These are phyloP conservation scores for Trichoderma breve DNA, from an alignment of 2,329 filamentous ascomycete genomes.

Conservation along the genomic window DNA sequence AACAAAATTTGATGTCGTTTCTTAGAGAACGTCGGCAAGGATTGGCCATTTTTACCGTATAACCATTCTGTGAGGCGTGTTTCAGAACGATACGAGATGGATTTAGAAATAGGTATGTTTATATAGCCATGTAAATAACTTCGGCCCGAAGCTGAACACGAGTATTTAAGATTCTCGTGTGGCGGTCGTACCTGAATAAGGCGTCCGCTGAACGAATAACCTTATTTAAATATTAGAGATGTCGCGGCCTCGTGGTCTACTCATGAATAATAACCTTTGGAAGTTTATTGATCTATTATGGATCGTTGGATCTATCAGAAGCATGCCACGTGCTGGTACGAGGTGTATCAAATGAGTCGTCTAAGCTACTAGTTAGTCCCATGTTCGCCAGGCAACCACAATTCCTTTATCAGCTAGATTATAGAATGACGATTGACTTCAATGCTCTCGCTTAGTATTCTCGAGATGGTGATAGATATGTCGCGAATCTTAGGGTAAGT, in stretches of 20 bases:
- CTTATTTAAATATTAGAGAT: neutral
- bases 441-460: neutral
- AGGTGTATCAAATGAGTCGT: neutral
- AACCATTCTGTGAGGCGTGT: neutral
- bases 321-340: neutral
- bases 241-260: neutral
- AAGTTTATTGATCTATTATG: no score
- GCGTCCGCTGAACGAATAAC: neutral
- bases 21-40: no score
- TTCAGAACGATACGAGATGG: neutral
- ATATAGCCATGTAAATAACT: neutral
- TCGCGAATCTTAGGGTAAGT: neutral
- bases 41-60: neutral
- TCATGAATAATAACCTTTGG: neutral
- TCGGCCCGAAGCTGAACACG: neutral
- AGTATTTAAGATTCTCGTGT: neutral
- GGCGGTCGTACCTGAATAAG: neutral
- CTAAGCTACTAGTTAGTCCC: neutral
- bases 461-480: neutral
- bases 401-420: neutral
- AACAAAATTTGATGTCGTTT: neutral
- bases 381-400: rapidly evolving
- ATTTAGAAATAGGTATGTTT: neutral
- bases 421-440: neutral
- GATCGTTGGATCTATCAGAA: no score